phyloP scores from a whole-genome alignment of 345 rosid genomes.

The Firmiana major region DNA sequence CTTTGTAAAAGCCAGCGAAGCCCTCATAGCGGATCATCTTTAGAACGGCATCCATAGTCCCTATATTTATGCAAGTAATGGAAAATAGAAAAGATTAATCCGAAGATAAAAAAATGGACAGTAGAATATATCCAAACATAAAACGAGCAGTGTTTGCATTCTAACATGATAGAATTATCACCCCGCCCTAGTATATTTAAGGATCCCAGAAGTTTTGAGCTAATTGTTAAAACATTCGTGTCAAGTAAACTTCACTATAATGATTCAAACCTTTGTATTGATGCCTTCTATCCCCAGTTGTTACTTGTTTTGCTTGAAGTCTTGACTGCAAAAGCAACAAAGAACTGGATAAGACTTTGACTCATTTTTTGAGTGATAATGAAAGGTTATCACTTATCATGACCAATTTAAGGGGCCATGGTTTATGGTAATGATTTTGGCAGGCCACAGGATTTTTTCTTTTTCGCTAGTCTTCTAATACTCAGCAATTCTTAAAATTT shows the following conservation, averaged over 20 bases:
- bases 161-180: not conserved
- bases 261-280: conserved; percentile 64
- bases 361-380: not conserved
- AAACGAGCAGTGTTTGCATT: not conserved
- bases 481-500: not conserved
- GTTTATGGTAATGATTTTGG: not conserved
- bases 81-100: not conserved
- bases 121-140: not conserved
- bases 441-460: not conserved
- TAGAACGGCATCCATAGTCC: conserved; percentile 76
- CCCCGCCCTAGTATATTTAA: not conserved
- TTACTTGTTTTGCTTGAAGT: conserved; percentile 87
- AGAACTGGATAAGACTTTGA: not conserved
- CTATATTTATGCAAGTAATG: conserved; percentile 26
- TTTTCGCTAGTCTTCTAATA: not conserved
- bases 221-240: not conserved
- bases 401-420: not conserved
- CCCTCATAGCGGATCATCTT: conserved; percentile 93
- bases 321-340: conserved; percentile 50
- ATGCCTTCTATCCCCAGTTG: conserved; percentile 67
- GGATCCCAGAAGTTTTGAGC: not conserved
- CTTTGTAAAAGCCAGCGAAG: conserved; percentile 78
- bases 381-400: not conserved
- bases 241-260: not conserved
- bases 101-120: not conserved